Evolutionary conservation across 1,139 yeast genomes (phyloP).

Genomic region (Protomyces arabidopsidicola): DNA sequence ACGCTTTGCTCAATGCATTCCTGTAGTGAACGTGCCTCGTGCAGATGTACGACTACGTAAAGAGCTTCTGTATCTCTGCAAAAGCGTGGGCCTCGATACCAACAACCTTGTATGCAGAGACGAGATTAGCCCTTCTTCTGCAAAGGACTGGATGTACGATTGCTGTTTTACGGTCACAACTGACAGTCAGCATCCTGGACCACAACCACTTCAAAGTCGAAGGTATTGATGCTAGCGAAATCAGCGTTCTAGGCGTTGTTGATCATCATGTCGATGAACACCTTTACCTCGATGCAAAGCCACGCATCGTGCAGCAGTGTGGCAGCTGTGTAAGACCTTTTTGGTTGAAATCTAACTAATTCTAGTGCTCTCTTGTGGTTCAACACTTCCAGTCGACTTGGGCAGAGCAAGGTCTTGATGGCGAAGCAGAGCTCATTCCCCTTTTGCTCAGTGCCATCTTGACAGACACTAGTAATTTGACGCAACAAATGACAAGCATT

Average conservation of each 20-base stretch:
- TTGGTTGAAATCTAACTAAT: background rate
- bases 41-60: constrained; percentile 63
- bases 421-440: background rate
- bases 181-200: constrained; percentile 53
- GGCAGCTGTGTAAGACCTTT: constrained; percentile 59
- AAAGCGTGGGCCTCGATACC: constrained; percentile 47
- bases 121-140: constrained; percentile 45
- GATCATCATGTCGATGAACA: constrained; percentile 85
- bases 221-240: constrained; percentile 37
- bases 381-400: background rate
- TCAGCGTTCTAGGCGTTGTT: constrained; percentile 55
- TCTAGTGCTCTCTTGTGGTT: background rate
- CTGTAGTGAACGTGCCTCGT: constrained; percentile 67
- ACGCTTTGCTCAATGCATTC: constrained; percentile 44
- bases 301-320: constrained; percentile 55
- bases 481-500: constrained; percentile 49
- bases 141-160: background rate
- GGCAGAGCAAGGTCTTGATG: background rate
- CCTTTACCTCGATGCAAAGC: constrained; percentile 44
- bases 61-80: constrained; percentile 59
- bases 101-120: constrained; percentile 60
- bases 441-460: background rate
- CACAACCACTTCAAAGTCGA: constrained; percentile 68
- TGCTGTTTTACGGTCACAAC: constrained; percentile 41
- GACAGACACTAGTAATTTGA: constrained; percentile 32